A percentile compares a stretch with the other conserved stretches of the same genome.
phyloP scores from a whole-genome alignment of 2,329 filamentous ascomycete genomes.

The Reticulascus tulasneorum region DNA sequence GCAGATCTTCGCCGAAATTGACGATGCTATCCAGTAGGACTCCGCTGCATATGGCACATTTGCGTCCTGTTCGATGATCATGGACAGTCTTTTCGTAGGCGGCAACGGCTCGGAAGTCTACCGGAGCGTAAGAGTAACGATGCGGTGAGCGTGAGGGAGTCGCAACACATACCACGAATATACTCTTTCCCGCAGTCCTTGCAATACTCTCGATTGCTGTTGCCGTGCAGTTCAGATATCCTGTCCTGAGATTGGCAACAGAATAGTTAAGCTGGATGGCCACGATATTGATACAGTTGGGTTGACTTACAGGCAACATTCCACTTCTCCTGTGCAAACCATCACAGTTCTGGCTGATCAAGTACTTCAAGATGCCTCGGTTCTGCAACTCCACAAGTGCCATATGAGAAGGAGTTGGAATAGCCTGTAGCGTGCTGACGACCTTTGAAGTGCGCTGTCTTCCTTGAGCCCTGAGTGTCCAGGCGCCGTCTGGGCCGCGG shows the following conservation, averaged over 20 bases:
- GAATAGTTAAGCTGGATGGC: background rate
- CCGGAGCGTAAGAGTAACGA: background rate
- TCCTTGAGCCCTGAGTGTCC: conserved; percentile 41
- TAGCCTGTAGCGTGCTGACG: conserved; percentile 35
- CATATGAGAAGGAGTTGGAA: conserved; percentile 44
- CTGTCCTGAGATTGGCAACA: conserved; percentile 20
- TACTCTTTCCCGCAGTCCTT: conserved; percentile 41
- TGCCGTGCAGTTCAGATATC: conserved; percentile 44
- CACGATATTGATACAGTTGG: no score
- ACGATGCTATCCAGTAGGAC: conserved; percentile 39
- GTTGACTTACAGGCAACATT: conserved; percentile 32
- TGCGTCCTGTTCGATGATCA: conserved; percentile 43
- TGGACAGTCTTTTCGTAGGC: conserved; percentile 36
- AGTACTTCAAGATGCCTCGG: conserved; percentile 34
- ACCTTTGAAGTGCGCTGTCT: conserved; percentile 25
- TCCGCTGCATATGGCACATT: conserved; percentile 34
- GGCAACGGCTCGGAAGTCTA: conserved; percentile 41
- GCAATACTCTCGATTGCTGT: conserved; percentile 42
- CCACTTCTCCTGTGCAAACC: conserved; percentile 41
- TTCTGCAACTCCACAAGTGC: conserved; percentile 40
- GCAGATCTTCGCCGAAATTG: conserved; percentile 38
- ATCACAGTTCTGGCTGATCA: conserved; percentile 43
- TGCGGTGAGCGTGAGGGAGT: background rate
- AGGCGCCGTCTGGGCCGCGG: conserved; percentile 40
- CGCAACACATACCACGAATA: conserved; percentile 29